Percentiles rank a stretch among this genome's conserved stretches.
Conservation (phyloP, 768 basidiomycete genomes). For the Trametes elegans region DNA sequence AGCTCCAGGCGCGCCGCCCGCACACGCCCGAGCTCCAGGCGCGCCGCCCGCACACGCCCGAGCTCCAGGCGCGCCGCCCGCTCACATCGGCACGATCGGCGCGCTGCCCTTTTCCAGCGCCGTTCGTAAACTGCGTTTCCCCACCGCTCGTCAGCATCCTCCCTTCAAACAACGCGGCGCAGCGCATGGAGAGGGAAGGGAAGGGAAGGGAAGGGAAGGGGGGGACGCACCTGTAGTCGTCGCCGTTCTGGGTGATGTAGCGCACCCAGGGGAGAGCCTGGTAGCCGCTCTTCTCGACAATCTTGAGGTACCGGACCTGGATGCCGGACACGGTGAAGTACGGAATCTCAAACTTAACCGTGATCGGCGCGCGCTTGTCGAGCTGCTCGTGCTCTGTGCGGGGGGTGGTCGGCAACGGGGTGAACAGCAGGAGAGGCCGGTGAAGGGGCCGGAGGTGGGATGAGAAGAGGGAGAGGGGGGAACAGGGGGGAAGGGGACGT, state of each 20-base stretch:
- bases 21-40: no score
- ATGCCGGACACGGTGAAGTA: conserved; percentile 98
- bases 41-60: no score
- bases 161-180: background rate
- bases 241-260: conserved; percentile 90
- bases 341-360: conserved; percentile 97
- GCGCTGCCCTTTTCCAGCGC: conserved; percentile 73
- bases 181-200: background rate
- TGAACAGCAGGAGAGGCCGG: background rate
- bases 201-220: background rate
- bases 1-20: no score
- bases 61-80: background rate
- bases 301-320: conserved; percentile 96
- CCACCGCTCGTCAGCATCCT: background rate
- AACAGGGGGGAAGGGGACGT: conserved; percentile 30
- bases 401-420: background rate
- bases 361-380: conserved; percentile 92
- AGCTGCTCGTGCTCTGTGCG: conserved; percentile 57
- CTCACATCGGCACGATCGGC: conserved; percentile 46
- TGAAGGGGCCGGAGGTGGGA: no score
- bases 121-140: conserved; percentile 67
- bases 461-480: background rate
- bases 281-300: conserved; percentile 98
- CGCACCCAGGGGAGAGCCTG: conserved; percentile 96
- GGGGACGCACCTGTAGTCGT: conserved; percentile 74